Conservation (phyloP, 768 basidiomycete genomes). For the Xerocomus potaroensis region DNA sequence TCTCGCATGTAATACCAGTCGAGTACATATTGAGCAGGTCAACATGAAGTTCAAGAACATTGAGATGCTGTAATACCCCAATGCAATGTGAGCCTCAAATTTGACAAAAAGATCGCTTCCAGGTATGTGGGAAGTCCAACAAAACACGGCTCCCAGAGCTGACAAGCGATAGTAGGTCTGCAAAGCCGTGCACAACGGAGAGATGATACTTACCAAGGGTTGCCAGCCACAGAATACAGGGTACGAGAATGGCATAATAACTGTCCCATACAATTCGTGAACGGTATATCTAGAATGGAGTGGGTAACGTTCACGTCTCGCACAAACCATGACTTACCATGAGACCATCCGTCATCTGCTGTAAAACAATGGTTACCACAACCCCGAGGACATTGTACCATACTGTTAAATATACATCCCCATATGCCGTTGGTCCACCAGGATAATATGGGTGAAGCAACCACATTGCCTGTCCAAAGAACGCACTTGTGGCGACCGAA, state of each 20-base stretch:
- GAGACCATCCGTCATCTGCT: constrained; percentile 28
- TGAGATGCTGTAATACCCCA: constrained; percentile 2
- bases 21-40: constrained; percentile 9
- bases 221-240: constrained; percentile 10
- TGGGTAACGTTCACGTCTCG: not conserved
- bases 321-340: constrained; percentile 22
- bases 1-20: not conserved
- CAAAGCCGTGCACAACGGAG: not conserved
- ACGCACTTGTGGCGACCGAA: constrained; percentile 12
- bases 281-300: constrained; percentile 31
- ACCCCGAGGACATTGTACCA: constrained; percentile 17
- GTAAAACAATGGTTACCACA: constrained; percentile 18
- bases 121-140: not conserved
- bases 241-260: constrained; percentile 1
- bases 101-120: not conserved
- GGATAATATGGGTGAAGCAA: constrained; percentile 26
- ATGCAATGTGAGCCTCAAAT: not conserved
- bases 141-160: constrained; percentile 1
- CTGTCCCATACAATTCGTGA: constrained; percentile 30
- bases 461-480: constrained; percentile 28
- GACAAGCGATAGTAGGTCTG: too few relatives aligned
- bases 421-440: constrained; percentile 29
- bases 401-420: not conserved
- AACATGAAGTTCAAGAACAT: constrained; percentile 2
- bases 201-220: constrained; percentile 10